Base-by-base conservation (phyloP, 2,329 filamentous ascomycete genomes). In the Neopestalotiopsis clavispora region DNA sequence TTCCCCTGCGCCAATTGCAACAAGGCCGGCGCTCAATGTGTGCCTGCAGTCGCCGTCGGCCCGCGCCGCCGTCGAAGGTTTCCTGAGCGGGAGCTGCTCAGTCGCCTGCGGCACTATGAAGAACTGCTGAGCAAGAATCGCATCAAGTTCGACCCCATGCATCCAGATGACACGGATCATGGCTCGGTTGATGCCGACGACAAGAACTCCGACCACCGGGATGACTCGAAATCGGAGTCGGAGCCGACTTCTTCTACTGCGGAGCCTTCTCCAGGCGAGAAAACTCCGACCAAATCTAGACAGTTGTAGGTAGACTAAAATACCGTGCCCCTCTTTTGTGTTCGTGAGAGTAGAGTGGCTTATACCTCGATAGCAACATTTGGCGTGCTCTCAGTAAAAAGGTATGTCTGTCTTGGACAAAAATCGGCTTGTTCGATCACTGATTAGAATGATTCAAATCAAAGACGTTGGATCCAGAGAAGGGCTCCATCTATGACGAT, bases 1-100 rank as follows among this genome's bases (percentile, higher is more conserved):
- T 85, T 85, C 70, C 89, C 89, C 2, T 92, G 90, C 73, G 75
- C 81, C 1, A 85, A 85, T 66, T 91, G 90, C 72, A 72, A 81
- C 45, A 85, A 81, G 66, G 75, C 81, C 12, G 72, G 78, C 0
- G 76, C 75, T 0, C 78, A 85, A 58, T 91, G 86, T 69, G 73
- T 81, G 68, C 75, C 84, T 62, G 73, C 82, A 74, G 68, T 83
- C 62, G 68, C 76, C 17, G 69, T 82, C 74, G 72, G 82, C 76
- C 76, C 83, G 78, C 74, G 80, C 2, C 74, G 81, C 4, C 75
- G 79, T 4, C 77, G 80, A 4, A 70, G 85, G 4, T 89, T 90
- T 67, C 83, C 87, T 0, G 90, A 92, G 77, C 82, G 84, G 68
- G 87, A 88, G 20, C 78, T 92, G 20, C 76, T 91, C 34, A 85